Base-by-base conservation (phyloP, 257 asterid species). In the Nicotiana tabacum region DNA sequence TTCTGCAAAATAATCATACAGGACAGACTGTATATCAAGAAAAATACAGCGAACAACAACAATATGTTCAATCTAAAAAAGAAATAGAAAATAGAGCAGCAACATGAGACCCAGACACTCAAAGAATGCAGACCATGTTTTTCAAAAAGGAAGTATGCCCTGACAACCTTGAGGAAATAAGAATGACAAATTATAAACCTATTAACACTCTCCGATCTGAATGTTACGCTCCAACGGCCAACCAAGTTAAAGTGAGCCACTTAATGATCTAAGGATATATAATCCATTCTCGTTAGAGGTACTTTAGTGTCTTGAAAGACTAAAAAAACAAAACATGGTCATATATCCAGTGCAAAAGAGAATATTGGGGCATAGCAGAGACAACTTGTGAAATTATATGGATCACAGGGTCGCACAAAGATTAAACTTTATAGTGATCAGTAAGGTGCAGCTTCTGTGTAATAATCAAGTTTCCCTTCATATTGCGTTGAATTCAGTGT, bases 1-100 rank as follows among this genome's bases (percentile, higher is more conserved):
- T 90, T 94, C 97, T 94, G 98, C 89, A 89, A 88, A 77, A 79
- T 77, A 58, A 68, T 35, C 56, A 68, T 18, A 68, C 77, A 37
- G 56, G 77, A 68, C 11, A 68, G 56, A 37, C 10, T 9, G 18
- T 68, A 4, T 17, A 37, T 68, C 2, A 68, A 37, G 55, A 68
- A 68, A 53, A 68, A 68, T 37, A 15, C 43, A 68, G 32, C 29
- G 56, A 68, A 17, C 30, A 68, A 9, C 55, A 68, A 9, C 39
- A 65, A 65, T 29, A 68, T 35, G 77, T 37, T 68, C 77, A 68
- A 4, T 35, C 30, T n/a, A 68, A 29, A 37, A 68, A 68, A 35
- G n/a, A 15, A 33, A 35, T 7, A 16, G 37, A 67, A 33, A 67
- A 67, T 8, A 33, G 29, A 67, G 56, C 77, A 68, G 18, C 77